Evolutionary conservation across 176 grass and related monocot genomes (phyloP), one percentile per base, ranked within the genome.

Genomic region (Ensete ventricosum): DNA sequence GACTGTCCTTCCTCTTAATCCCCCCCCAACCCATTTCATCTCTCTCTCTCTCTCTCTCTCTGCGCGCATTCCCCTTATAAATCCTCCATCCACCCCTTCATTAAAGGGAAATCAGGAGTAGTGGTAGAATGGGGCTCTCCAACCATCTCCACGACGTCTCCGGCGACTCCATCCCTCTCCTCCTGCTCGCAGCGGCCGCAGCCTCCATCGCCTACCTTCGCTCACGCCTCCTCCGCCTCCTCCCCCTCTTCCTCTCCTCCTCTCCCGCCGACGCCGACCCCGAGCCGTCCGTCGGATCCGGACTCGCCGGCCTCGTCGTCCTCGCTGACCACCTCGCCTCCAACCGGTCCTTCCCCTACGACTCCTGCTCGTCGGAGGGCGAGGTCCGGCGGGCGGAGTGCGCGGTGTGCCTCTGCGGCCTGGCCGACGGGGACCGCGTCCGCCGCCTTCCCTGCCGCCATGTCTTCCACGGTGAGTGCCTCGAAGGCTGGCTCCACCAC

Each of bases 401-500:
- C 48, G 69, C 60, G 11, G 69, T 80, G 13, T 80, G 78, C 69
- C 78, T 73, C 13, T 72, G 54, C 58, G 21, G 52, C 3, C 69
- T 80, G 13, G 20, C 43, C 34, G 69, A 64, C 55, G 78, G 78
- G 48, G 78, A 80, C 22, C 69, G 78, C 20, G 78, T 73, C 55
- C 69, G 78, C 14, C 69, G 69, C 34, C 78, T 80, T 14, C 57
- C 69, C 1, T 80, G 69, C 78, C 11, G 78, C 57, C 78, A 80
- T 50, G 69, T 73, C 5, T 80, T 80, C 69, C 78, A 80, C 69
- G 4, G 29, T 14, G 58, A 72, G 69, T 80, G 78, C 78, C 12
- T 80, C 78, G 78, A 80, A 43, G 78, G 69, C 29, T 80, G 78
- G 78, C 14, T 80, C 55, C 13, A 43, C 69, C 78, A 52, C 49